Evolutionary conservation across 1,139 yeast genomes (phyloP), one percentile per base, ranked within the genome.

Genomic region (Geotrichum australiense): DNA sequence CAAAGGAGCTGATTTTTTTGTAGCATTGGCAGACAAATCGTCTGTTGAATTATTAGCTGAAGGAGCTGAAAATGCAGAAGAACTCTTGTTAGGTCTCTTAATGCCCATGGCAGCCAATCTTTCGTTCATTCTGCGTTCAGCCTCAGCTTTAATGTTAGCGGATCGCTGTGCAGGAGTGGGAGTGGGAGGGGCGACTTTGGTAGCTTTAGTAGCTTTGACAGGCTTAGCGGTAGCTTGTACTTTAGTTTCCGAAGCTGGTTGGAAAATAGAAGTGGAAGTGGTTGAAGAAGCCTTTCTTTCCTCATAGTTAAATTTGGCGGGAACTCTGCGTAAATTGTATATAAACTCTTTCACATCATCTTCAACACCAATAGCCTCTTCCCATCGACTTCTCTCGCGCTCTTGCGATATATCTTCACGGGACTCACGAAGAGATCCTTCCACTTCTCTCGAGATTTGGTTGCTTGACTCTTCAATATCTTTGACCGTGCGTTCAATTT

Each of bases 111-210:
- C 83, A 1, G 95, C 96, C 57, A 87, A 70, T 53, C 93, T 71
- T 55, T 87, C 96, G 50, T 78, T 80, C 94, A 89, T 87, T 56
- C 86, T 75, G 61, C 81, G 78, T 53, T 83, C 85, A 0, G 97
- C 97, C 55, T 85, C 94, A 10, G 91, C 95, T 58, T 85, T 86
- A 47, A 87, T 80, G 52, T 79, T 78, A 5, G 89, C 89, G 5
- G 93, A 74, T 51, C 96, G 72, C 45, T 85, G 52, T 76, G 83
- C 7, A 73, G 71, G 12, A 68, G 57, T 51, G 14, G 30, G 14
- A 6, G 23, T n/a, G 4, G 35, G 6, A 10, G 35, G 14, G 11
- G 12, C 24, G 7, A 10, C 24, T 4, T 23, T 23, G 7, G 19
- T 20, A 4, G 23, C 7, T 16, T 31, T 18, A 19, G 21, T 25